Conservation (phyloP, 73 alveolate species). For the Paramecium tetraurelia region DNA sequence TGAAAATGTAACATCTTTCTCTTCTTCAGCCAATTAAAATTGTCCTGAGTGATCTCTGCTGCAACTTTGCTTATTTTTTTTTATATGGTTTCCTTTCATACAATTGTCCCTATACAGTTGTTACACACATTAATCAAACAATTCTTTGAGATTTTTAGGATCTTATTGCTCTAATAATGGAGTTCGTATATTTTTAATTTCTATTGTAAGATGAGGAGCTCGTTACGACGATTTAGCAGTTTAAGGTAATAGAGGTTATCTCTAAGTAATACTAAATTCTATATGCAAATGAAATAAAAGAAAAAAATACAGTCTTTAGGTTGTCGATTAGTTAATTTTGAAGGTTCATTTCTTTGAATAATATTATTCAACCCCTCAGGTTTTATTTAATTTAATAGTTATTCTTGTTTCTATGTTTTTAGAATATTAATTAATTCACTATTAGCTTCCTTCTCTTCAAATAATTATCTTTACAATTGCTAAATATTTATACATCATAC, state of each 20-base stretch:
- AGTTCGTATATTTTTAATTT: neutral
- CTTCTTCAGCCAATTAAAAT: neutral
- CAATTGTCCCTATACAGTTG: neutral
- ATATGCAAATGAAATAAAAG: neutral
- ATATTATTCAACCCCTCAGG: neutral
- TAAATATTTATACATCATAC: neutral
- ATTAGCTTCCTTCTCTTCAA: neutral
- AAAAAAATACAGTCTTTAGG: neutral
- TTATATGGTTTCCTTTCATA: neutral
- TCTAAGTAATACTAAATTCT: neutral
- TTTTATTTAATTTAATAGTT: neutral
- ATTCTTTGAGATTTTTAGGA: neutral
- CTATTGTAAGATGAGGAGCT: conserved; percentile 4
- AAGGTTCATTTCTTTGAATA: neutral
- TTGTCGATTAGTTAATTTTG: neutral
- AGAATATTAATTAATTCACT: neutral
- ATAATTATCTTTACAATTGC: neutral
- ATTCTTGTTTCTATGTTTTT: neutral
- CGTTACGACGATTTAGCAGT: neutral
- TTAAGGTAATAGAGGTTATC: neutral
- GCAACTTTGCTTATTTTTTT: neutral
- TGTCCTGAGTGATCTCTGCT: neutral
- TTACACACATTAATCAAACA: neutral
- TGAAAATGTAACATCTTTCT: neutral
- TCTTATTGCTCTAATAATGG: neutral